Evolutionary conservation across 441 rosid genomes (phyloP).

Genomic region (Omphalea diandra): DNA sequence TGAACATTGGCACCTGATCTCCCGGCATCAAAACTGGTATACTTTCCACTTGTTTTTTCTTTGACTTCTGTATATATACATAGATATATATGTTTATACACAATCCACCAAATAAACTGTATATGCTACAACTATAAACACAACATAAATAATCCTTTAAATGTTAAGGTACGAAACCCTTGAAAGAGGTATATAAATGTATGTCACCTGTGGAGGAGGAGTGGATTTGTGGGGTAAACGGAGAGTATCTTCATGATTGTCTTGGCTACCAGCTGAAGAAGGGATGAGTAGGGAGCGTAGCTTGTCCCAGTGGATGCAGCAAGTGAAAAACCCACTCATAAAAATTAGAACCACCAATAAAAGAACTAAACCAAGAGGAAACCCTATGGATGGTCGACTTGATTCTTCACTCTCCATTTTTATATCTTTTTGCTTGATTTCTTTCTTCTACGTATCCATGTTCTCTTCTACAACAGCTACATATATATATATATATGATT

Average conservation of each 20-base stretch:
- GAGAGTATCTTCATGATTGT: background rate
- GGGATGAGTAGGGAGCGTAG: slow-evolving; percentile 25
- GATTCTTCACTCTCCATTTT: slow-evolving; percentile 30
- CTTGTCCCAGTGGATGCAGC: slow-evolving; percentile 45
- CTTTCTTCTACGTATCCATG: background rate
- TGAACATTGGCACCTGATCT: slow-evolving; percentile 45
- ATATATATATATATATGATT: too few relatives aligned
- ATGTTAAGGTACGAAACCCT: too few relatives aligned
- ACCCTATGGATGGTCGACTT: slow-evolving; percentile 36
- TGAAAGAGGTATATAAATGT: background rate
- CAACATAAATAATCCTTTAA: too few relatives aligned
- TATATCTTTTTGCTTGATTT: background rate
- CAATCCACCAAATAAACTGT: too few relatives aligned
- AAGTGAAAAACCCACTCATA: slow-evolving; percentile 34
- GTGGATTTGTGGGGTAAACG: slow-evolving; percentile 16
- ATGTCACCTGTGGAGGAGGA: slow-evolving; percentile 27
- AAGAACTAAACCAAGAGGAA: slow-evolving; percentile 45
- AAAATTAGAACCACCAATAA: slow-evolving; percentile 30
- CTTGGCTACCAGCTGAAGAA: slow-evolving; percentile 6
- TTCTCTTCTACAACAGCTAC: too few relatives aligned
- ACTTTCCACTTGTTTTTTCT: slow-evolving; percentile 26
- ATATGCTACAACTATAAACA: too few relatives aligned
- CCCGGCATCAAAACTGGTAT: slow-evolving; percentile 53
- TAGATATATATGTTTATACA: too few relatives aligned
- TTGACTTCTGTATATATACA: slow-evolving; percentile 14